A percentile compares a stretch with the other conserved stretches of the same genome.
Conservation (phyloP, 768 basidiomycete species). For the Coprinopsis sp. region DNA sequence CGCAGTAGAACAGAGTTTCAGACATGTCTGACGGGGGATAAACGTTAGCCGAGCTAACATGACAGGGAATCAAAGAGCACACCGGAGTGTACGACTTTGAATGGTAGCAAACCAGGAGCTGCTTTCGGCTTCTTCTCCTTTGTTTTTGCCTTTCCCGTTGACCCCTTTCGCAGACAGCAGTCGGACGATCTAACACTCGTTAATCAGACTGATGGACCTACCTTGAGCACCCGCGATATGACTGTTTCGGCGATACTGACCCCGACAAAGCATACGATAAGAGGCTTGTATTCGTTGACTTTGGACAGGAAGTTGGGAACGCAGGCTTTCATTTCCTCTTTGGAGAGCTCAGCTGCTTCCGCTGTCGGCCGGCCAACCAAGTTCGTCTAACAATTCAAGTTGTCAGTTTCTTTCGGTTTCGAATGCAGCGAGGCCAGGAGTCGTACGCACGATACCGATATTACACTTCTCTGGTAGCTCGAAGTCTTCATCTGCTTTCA, state of each 20-base stretch:
- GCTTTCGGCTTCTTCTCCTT: conserved; percentile 14
- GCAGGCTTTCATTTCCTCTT: conserved; percentile 43
- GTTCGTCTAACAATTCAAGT: conserved; percentile 53
- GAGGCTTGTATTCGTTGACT: conserved; percentile 50
- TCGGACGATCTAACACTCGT: background rate
- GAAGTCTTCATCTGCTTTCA: conserved; percentile 56
- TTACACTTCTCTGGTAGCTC: conserved; percentile 54
- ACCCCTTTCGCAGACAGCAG: background rate
- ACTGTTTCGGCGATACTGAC: conserved; percentile 50
- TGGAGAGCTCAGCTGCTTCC: conserved; percentile 55
- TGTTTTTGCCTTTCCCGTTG: conserved; percentile 5
- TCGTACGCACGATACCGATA: conserved; percentile 61
- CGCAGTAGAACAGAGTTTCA: conserved; percentile 71
- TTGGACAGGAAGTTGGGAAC: conserved; percentile 61
- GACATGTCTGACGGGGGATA: background rate
- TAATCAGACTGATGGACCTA: conserved; percentile 7
- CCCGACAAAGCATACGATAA: conserved; percentile 76
- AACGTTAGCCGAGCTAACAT: background rate
- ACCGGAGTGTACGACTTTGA: conserved; percentile 40
- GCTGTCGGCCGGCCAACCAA: conserved; percentile 66
- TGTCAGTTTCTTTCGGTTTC: background rate
- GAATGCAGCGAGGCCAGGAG: background rate
- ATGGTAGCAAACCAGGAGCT: conserved; percentile 42
- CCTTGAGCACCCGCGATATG: conserved; percentile 9
- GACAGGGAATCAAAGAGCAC: conserved; percentile 8